These are phyloP conservation scores for Buddleja alternifolia DNA, from an alignment of 257 asterid genomes.

Conservation along the genomic window DNA sequence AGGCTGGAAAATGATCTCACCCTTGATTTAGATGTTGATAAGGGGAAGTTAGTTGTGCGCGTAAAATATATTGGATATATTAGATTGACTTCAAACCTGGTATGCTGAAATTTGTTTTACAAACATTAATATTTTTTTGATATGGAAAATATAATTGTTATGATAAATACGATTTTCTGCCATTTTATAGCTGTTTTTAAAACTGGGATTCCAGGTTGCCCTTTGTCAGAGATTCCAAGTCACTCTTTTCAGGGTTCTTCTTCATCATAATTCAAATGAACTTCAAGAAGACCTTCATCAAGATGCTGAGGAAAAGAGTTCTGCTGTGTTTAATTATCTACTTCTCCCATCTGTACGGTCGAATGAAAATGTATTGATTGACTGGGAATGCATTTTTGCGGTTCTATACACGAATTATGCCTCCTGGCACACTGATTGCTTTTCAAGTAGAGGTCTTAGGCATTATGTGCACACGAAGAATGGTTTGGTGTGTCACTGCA, in stretches of 20 bases:
- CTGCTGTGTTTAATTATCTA: conserved; percentile 52
- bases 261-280: conserved; percentile 45
- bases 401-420: conserved; percentile 22
- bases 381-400: conserved; percentile 61
- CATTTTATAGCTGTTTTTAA: background rate
- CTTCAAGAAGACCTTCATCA: conserved; percentile 36
- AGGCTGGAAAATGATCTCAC: conserved; percentile 47
- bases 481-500: conserved; percentile 59
- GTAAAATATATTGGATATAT: conserved; percentile 39
- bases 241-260: conserved; percentile 52
- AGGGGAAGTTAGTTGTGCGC: conserved; percentile 41
- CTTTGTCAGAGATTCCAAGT: conserved; percentile 61
- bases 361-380: conserved; percentile 29
- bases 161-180: background rate
- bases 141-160: too few species aligned
- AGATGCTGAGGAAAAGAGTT: conserved; percentile 19
- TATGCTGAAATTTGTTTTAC: conserved; percentile 19
- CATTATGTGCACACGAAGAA: conserved; percentile 44
- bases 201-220: conserved; percentile 48
- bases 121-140: background rate
- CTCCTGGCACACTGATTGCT: conserved; percentile 28
- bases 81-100: conserved; percentile 50
- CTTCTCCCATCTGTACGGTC: conserved; percentile 57
- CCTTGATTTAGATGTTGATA: conserved; percentile 57
- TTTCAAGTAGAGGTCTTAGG: conserved; percentile 22